Evolutionary conservation across 164 flowering plant species (phyloP).

Genomic region (Brasenia schreberi): DNA sequence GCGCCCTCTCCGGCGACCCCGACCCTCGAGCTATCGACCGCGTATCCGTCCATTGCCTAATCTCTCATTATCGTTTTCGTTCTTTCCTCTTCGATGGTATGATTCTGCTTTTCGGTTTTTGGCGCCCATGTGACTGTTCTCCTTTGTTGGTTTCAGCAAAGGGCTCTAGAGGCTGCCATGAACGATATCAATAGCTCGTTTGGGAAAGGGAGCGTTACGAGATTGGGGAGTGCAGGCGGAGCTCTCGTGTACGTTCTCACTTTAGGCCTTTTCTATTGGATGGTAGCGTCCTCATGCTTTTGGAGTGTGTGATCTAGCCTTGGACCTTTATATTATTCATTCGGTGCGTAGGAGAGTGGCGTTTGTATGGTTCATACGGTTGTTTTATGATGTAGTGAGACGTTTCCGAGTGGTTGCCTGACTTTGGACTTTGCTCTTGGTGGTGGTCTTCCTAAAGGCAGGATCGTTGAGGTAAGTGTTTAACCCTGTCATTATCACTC

Average conservation of each 20-base stretch:
- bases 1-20: slow-evolving; percentile 34
- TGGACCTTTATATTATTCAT: no score
- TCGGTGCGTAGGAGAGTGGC: not conserved
- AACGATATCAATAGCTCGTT: slow-evolving; percentile 87
- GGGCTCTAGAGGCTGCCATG: slow-evolving; percentile 97
- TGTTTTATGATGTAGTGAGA: slow-evolving; percentile 49
- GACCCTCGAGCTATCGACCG: slow-evolving; percentile 60
- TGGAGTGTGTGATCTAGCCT: no score
- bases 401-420: slow-evolving; percentile 98
- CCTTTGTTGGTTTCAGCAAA: slow-evolving; percentile 43
- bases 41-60: slow-evolving; percentile 14
- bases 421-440: slow-evolving; percentile 89
- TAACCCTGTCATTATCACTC: not conserved
- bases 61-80: not conserved
- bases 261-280: not conserved
- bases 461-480: slow-evolving; percentile 80
- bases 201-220: slow-evolving; percentile 97
- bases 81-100: not conserved
- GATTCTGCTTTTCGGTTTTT: not conserved
- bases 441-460: slow-evolving; percentile 96
- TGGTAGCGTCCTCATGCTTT: no score
- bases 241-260: slow-evolving; percentile 71
- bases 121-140: not conserved
- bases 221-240: slow-evolving; percentile 98
- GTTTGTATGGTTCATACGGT: not conserved